Base-by-base conservation (phyloP, 768 basidiomycete genomes). In the Pseudohyphozyma bogoriensis region DNA sequence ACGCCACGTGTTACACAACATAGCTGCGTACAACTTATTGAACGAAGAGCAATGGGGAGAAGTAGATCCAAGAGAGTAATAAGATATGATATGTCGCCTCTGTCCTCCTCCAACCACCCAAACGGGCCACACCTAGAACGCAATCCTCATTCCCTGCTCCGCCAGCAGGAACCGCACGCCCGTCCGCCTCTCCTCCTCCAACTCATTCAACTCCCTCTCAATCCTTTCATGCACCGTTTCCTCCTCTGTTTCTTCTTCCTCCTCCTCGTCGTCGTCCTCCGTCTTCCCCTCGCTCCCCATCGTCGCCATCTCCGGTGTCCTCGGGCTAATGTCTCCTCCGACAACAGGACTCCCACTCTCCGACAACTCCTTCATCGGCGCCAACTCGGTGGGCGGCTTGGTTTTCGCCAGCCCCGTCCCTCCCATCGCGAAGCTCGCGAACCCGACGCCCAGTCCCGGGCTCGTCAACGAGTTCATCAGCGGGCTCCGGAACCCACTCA, bases 131-230 rank as follows among this genome's bases (percentile, higher is more conserved):
- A n/a, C 6, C 40, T 15, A 20, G 10, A 80, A 85, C 70, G 72
- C 77, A 50, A 92, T 84, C 64, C 79, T 79, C 82, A 85, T 85
- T 24, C 91, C 92, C 73, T 86, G 87, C 51, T 83, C 81, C 32
- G 82, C 85, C 33, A 81, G 80, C 40, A 87, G 66, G 49, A 93
- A 79, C 58, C 82, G 79, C 26, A 82, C 81, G 0, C 89, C 92
- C 11, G 92, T 77, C n/a, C 75, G 76, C 63, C 79, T 79, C 50
- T 76, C 76, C 24, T 78, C 76, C 28, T 89, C 82, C 52, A 89
- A 73, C 36, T 77, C 77, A 49, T 78, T 76, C 61, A 92, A 81
- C 73, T 95, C 86, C 20, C 81, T 77, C 46, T 82, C 79, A 61
- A 96, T 92, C 32, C 86, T 75, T 18, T 85, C 78, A 59, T 78